Conservation (phyloP, 352 stramenopile species). For the Globisporangium heterothallicum region DNA sequence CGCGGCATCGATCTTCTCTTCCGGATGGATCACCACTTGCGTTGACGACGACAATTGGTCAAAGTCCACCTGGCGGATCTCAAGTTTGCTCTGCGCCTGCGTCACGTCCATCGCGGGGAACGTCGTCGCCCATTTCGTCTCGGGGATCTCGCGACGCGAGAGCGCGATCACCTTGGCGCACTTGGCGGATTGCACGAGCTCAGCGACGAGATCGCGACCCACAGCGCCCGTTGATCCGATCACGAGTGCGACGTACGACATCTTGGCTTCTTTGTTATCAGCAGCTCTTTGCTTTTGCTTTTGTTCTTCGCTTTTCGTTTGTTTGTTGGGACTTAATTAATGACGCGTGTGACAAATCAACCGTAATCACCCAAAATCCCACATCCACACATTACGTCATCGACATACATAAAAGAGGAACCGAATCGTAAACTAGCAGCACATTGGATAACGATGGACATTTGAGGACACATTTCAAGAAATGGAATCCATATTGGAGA, state of each 20-base stretch:
- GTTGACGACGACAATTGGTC: constrained; percentile 31
- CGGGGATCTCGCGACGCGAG: constrained; percentile 46
- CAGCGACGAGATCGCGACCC: constrained; percentile 60
- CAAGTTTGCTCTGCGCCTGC: constrained; percentile 38
- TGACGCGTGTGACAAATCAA: too few relatives aligned
- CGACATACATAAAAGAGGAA: too few relatives aligned
- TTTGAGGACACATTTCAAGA: too few relatives aligned
- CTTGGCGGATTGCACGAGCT: constrained; percentile 48
- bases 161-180: constrained; percentile 61
- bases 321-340: too few relatives aligned
- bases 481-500: too few relatives aligned
- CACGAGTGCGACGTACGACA: constrained; percentile 61
- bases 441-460: too few relatives aligned
- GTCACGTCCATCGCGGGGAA: constrained; percentile 43
- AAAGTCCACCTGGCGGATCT: constrained; percentile 53
- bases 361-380: too few relatives aligned
- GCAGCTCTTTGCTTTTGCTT: too few relatives aligned
- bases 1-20: constrained; percentile 48
- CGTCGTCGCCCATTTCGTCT: constrained; percentile 25
- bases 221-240: constrained; percentile 70
- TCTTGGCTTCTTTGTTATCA: constrained; percentile 6
- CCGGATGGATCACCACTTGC: constrained; percentile 13
- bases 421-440: too few relatives aligned
- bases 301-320: background rate
- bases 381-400: too few relatives aligned